Conservation (phyloP, 148 eudicot genomes). For the Diospyros kaki region DNA sequence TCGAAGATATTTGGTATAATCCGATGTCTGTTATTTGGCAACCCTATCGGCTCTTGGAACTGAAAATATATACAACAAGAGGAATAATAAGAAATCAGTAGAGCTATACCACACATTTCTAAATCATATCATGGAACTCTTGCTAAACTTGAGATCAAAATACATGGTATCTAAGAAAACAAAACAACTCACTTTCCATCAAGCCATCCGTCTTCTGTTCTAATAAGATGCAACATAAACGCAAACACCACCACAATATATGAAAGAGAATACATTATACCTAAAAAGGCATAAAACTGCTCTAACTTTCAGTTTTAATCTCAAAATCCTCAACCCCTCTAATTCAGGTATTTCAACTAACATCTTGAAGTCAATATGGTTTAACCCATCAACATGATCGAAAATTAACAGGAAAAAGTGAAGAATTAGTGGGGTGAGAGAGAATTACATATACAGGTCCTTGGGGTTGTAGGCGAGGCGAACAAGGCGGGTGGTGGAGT, state of each 20-base stretch:
- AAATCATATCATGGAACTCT: neutral
- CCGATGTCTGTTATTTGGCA: slow-evolving; percentile 94
- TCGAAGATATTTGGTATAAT: slow-evolving; percentile 59
- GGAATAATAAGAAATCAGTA: neutral
- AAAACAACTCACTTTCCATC: neutral
- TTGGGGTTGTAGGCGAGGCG: slow-evolving; percentile 66
- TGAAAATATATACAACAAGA: slow-evolving; percentile 20
- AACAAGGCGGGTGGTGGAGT: slow-evolving; percentile 72
- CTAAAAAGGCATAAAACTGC: too few species aligned
- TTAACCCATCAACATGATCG: too few species aligned
- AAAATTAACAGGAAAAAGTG: too few species aligned
- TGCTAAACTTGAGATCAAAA: neutral
- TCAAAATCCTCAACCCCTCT: too few species aligned
- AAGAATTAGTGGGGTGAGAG: too few species aligned
- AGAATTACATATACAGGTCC: slow-evolving; percentile 76
- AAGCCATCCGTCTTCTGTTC: neutral
- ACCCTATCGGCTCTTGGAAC: slow-evolving; percentile 96
- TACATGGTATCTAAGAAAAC: neutral
- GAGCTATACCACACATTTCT: neutral
- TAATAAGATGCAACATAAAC: neutral
- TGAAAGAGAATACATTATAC: neutral
- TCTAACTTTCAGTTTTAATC: too few species aligned
- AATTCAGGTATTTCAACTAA: too few species aligned
- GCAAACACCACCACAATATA: neutral
- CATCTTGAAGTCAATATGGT: too few species aligned